phyloP scores from a whole-genome alignment of 164 flowering plant genomes.

The Stephania yunnanensis region DNA sequence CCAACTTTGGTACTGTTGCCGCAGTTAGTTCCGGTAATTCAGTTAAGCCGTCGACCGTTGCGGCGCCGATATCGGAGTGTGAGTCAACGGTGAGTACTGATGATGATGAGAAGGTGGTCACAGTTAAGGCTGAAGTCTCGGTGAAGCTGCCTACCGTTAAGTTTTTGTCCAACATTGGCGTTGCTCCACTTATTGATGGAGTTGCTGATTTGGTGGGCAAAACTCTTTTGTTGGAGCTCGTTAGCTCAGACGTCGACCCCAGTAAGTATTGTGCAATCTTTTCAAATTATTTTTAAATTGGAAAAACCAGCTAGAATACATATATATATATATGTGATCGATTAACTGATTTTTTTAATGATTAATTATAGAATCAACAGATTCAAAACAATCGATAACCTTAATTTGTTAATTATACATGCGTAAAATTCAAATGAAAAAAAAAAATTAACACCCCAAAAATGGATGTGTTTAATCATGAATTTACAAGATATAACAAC shows the following conservation, averaged over 20 bases:
- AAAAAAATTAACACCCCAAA: too few relatives aligned
- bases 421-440: too few relatives aligned
- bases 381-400: too few relatives aligned
- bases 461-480: too few relatives aligned
- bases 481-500: too few relatives aligned
- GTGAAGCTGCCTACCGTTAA: constrained; percentile 35
- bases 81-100: neutral
- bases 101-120: neutral
- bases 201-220: constrained; percentile 31
- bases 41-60: neutral
- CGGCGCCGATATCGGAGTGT: too few relatives aligned
- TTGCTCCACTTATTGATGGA: constrained; percentile 14
- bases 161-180: constrained; percentile 17
- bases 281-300: neutral
- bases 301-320: too few relatives aligned
- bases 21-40: neutral
- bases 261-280: constrained; percentile 33
- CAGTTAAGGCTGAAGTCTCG: constrained; percentile 42
- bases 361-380: too few relatives aligned
- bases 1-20: neutral
- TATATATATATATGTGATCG: too few relatives aligned
- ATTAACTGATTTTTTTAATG: too few relatives aligned
- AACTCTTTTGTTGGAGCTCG: constrained; percentile 52
- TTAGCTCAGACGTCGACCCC: constrained; percentile 59
- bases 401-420: too few relatives aligned